phyloP scores from a whole-genome alignment of 768 basidiomycete genomes.

The Tylopilus plumbeoviolaceoides region DNA sequence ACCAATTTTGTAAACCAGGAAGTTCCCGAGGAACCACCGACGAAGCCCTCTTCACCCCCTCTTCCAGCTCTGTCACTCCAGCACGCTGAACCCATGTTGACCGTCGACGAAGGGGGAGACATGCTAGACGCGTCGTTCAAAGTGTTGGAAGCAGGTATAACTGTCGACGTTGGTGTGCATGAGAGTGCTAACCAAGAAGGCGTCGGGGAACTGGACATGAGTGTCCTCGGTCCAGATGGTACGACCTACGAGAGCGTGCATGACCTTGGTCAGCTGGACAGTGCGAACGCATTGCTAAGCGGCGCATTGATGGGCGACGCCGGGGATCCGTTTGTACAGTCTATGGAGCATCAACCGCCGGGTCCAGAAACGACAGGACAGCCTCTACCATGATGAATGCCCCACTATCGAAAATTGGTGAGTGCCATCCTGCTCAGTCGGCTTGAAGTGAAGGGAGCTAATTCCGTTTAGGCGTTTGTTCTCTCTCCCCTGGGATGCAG shows the following conservation, averaged over 20 bases:
- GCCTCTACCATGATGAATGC: background rate
- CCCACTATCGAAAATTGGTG: background rate
- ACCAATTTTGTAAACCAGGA: constrained; percentile 33
- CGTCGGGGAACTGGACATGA: constrained; percentile 57
- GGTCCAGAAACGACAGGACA: constrained; percentile 13
- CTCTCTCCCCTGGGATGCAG: background rate
- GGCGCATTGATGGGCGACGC: constrained; percentile 56
- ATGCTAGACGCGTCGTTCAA: constrained; percentile 55
- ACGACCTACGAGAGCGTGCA: constrained; percentile 49
- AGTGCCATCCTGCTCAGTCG: background rate
- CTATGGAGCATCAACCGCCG: constrained; percentile 21
- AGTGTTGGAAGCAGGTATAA: constrained; percentile 46
- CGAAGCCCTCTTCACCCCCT: constrained; percentile 65
- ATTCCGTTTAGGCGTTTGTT: background rate
- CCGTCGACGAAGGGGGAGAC: constrained; percentile 36
- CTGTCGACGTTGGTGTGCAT: constrained; percentile 38
- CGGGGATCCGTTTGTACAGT: constrained; percentile 54
- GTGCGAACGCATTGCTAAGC: constrained; percentile 51
- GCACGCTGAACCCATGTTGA: constrained; percentile 43
- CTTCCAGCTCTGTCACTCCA: constrained; percentile 57
- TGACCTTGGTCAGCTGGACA: constrained; percentile 55
- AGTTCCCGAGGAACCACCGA: constrained; percentile 46
- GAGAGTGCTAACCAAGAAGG: constrained; percentile 27
- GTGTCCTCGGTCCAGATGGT: constrained; percentile 62
- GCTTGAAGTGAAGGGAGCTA: background rate